Conservation (phyloP, 148 eudicot species). For the Heliamphora exappendiculata region DNA sequence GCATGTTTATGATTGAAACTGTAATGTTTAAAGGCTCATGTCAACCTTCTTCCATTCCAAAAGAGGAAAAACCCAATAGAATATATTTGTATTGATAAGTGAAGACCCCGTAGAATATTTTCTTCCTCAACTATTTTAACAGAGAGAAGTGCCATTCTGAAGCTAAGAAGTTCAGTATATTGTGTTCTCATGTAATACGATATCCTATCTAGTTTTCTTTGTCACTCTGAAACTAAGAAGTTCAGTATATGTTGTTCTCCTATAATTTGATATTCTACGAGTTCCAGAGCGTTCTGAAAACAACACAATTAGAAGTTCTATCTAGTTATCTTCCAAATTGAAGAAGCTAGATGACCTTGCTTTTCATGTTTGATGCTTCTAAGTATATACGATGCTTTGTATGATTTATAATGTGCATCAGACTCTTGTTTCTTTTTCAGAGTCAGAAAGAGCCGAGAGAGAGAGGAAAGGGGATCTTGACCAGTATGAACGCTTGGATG, state of each 20-base stretch:
- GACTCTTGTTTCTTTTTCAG: constrained; percentile 33
- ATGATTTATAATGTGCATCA: not conserved
- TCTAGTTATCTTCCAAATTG: not conserved
- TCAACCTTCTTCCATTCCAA: not conserved
- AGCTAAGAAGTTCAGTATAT: not conserved
- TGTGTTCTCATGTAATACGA: not conserved
- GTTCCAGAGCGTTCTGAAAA: not conserved
- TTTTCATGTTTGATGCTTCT: not conserved
- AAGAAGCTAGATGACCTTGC: constrained; percentile 1
- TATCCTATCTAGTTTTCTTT: not conserved
- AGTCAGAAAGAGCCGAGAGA: constrained; percentile 82
- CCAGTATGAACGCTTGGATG: constrained; percentile 87
- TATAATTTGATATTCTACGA: not conserved
- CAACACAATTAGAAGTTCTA: not conserved
- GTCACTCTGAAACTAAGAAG: not conserved
- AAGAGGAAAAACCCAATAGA: not conserved
- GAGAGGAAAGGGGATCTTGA: constrained; percentile 99
- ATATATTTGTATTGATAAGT: not conserved
- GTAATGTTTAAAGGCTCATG: not conserved
- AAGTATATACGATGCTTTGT: not conserved
- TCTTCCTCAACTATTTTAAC: not conserved
- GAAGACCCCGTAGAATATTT: not conserved
- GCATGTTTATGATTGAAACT: not conserved
- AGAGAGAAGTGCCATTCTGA: constrained; percentile 1
- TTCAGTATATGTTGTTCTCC: not conserved